Conservation (phyloP, 2,329 filamentous ascomycete species). For the Ophiosphaerella korrae region DNA sequence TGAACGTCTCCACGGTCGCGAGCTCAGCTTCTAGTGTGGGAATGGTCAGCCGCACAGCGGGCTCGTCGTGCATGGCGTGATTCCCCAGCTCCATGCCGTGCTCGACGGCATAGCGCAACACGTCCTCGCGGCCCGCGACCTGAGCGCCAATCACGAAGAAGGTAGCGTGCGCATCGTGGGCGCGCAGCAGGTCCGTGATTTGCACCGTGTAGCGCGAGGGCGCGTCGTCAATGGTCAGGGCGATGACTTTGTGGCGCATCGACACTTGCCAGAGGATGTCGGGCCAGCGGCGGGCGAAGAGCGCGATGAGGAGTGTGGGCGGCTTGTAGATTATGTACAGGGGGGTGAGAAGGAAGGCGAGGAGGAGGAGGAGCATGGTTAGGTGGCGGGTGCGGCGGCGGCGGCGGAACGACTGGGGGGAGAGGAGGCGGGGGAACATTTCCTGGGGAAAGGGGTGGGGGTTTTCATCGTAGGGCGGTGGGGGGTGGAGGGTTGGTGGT, state of each 20-base stretch:
- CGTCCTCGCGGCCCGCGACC: slow-evolving; percentile 59
- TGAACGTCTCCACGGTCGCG: slow-evolving; percentile 64
- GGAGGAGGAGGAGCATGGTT: slow-evolving; percentile 43
- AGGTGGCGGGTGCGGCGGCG: slow-evolving; percentile 45
- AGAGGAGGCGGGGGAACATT: slow-evolving; percentile 35
- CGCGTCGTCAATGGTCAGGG: slow-evolving; percentile 85
- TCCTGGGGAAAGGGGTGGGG: slow-evolving; percentile 1
- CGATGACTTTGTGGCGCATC: slow-evolving; percentile 67
- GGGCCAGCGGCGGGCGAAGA: slow-evolving; percentile 71
- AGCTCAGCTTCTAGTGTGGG: slow-evolving; percentile 68
- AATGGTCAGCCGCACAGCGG: slow-evolving; percentile 66
- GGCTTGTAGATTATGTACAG: slow-evolving; percentile 80
- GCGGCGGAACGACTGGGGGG: slow-evolving; percentile 45
- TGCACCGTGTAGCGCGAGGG: slow-evolving; percentile 73
- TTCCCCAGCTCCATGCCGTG: slow-evolving; percentile 72
- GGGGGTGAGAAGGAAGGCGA: slow-evolving; percentile 39
- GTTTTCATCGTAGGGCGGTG: background rate
- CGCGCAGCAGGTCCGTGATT: slow-evolving; percentile 70
- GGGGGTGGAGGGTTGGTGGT: background rate
- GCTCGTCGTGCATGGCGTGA: slow-evolving; percentile 88
- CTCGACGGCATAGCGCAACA: slow-evolving; percentile 59
- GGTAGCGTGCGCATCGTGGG: slow-evolving; percentile 73
- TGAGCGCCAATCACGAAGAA: slow-evolving; percentile 90
- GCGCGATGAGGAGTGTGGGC: slow-evolving; percentile 72
- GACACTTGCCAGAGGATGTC: slow-evolving; percentile 77